phyloP scores from a whole-genome alignment of 495 filamentous ascomycete species.

The Eremomyces bilateralis region DNA sequence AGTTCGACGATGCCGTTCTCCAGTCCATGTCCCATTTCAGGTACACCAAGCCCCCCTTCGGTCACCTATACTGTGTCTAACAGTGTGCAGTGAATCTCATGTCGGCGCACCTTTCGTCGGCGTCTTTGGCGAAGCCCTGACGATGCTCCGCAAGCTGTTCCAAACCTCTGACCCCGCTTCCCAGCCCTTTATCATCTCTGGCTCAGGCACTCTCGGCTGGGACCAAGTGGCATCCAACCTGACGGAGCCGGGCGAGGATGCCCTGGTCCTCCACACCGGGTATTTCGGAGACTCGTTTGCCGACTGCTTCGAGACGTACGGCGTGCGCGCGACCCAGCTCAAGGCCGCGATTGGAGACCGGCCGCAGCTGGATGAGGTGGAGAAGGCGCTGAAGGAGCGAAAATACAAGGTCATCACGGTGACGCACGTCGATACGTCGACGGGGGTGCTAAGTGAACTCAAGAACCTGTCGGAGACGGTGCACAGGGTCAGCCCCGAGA shows the following conservation, averaged over 20 bases:
- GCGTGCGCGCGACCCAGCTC: conserved; percentile 69
- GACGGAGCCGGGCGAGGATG: conserved; percentile 69
- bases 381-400: conserved; percentile 69
- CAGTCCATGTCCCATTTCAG: conserved; percentile 91
- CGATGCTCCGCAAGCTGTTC: conserved; percentile 80
- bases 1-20: conserved; percentile 95
- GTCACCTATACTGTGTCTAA: conserved; percentile 2
- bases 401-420: conserved; percentile 81
- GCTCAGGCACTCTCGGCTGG: conserved; percentile 92
- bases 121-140: conserved; percentile 72
- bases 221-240: conserved; percentile 85
- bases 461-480: conserved; percentile 64
- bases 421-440: conserved; percentile 94
- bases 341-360: conserved; percentile 75
- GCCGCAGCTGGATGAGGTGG: conserved; percentile 68
- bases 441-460: conserved; percentile 80
- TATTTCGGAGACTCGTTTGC: conserved; percentile 96
- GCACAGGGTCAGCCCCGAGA: conserved; percentile 68
- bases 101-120: conserved; percentile 72
- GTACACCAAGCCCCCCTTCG: conserved; percentile 25
- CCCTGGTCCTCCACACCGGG: conserved; percentile 78
- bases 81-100: conserved; percentile 56
- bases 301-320: conserved; percentile 76
- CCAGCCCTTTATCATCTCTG: conserved; percentile 82
- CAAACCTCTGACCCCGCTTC: conserved; percentile 59